Conservation (phyloP, 345 rosid species). For the Capsella bursapastoris region DNA sequence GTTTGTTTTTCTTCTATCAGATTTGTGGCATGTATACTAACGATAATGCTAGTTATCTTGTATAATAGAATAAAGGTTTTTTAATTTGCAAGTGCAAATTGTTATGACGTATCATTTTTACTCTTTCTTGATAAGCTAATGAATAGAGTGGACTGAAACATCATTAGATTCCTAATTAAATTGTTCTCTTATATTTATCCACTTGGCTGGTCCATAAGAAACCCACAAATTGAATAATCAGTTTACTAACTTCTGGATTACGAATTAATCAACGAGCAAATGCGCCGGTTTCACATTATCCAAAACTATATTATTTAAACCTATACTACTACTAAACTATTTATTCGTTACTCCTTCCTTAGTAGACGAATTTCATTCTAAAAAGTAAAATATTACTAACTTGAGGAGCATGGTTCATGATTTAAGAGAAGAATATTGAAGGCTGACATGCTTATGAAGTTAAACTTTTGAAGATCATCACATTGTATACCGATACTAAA, state of each 20-base stretch:
- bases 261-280: conserved; percentile 26
- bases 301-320: background rate
- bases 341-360: background rate
- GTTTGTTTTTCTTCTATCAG: no score
- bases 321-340: background rate
- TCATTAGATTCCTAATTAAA: conserved; percentile 34
- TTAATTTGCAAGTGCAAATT: background rate
- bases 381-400: background rate
- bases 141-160: conserved; percentile 39
- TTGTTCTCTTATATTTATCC: conserved; percentile 31
- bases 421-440: conserved; percentile 12
- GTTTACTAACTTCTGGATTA: conserved; percentile 20
- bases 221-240: conserved; percentile 21
- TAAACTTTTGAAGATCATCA: background rate
- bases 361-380: background rate
- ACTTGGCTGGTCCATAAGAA: conserved; percentile 30
- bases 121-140: conserved; percentile 1
- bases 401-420: conserved; percentile 39
- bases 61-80: background rate
- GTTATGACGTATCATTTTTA: background rate
- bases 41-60: no score
- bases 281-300: conserved; percentile 44
- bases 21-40: no score
- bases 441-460: conserved; percentile 10
- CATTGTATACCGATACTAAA: background rate